Percentiles rank a stretch among this genome's conserved stretches.
These are phyloP conservation scores for Globisporangium nunn DNA, from an alignment of 352 stramenopile species.

Conservation along the genomic window DNA sequence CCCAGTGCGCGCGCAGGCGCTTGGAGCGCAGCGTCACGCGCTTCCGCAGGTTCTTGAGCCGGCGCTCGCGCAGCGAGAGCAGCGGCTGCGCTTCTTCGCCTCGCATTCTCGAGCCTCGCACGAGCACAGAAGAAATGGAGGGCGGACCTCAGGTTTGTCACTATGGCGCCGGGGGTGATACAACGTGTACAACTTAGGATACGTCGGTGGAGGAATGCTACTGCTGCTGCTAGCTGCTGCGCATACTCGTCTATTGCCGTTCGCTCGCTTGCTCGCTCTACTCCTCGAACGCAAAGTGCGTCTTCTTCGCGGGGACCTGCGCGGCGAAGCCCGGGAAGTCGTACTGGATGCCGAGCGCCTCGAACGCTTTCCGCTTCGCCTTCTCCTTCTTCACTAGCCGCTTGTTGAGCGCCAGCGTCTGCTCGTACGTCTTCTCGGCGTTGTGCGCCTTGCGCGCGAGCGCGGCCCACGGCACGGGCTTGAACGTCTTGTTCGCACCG, in stretches of 20 bases:
- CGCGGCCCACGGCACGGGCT: slow-evolving; percentile 52
- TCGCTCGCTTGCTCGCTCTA: slow-evolving; percentile 8
- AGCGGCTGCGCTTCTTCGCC: not conserved
- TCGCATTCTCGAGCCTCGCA: no score
- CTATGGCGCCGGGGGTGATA: not conserved
- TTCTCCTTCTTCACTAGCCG: slow-evolving; percentile 70
- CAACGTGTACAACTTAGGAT: not conserved
- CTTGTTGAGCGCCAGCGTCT: slow-evolving; percentile 63
- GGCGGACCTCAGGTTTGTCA: not conserved
- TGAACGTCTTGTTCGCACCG: slow-evolving; percentile 80
- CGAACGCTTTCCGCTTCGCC: slow-evolving; percentile 67
- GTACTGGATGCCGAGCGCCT: slow-evolving; percentile 81
- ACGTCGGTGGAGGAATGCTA: not conserved
- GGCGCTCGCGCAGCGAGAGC: slow-evolving; percentile 28
- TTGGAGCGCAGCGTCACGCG: slow-evolving; percentile 55
- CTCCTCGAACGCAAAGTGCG: slow-evolving; percentile 67
- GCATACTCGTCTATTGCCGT: not conserved
- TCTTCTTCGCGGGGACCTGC: slow-evolving; percentile 61
- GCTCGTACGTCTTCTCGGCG: slow-evolving; percentile 68
- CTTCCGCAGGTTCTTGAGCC: slow-evolving; percentile 33
- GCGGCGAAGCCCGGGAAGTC: slow-evolving; percentile 71
- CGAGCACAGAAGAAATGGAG: no score
- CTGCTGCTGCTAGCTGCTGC: not conserved
- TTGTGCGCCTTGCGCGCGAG: slow-evolving; percentile 79
- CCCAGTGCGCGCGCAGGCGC: slow-evolving; percentile 40